Conservation (phyloP, 805 yeast genomes). For the Sugiyamaella mastotermitis region DNA sequence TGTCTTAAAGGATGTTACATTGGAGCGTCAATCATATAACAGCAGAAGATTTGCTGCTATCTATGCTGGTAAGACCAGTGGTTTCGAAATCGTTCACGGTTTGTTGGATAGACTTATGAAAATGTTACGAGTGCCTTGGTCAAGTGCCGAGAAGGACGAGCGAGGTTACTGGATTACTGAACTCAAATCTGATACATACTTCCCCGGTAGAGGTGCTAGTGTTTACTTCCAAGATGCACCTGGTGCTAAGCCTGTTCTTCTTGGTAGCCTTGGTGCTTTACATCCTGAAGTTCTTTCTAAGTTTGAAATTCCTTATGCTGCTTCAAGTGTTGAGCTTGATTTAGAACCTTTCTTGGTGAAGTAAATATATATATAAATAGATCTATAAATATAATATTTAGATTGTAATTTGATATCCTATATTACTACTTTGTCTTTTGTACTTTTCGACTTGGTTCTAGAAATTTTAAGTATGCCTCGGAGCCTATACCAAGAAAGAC, state of each 20-base stretch:
- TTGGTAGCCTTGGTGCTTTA: conserved; percentile 88
- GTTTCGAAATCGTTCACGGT: conserved; percentile 93
- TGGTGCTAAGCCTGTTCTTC: conserved; percentile 23
- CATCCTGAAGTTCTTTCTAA: conserved; percentile 88
- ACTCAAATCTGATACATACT: conserved; percentile 43
- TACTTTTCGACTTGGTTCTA: too few species aligned
- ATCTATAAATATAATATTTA: background rate
- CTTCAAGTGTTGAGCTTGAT: conserved; percentile 83
- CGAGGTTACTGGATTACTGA: conserved; percentile 56
- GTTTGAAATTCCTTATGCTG: conserved; percentile 91
- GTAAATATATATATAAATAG: background rate
- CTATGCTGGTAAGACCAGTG: conserved; percentile 90
- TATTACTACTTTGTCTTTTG: too few species aligned
- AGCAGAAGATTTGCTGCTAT: conserved; percentile 94
- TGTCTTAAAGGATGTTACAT: conserved; percentile 69
- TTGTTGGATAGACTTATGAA: conserved; percentile 91
- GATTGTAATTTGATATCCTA: background rate
- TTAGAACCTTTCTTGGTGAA: conserved; percentile 67
- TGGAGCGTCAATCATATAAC: conserved; percentile 87
- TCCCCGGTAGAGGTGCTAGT: conserved; percentile 97
- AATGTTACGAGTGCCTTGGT: conserved; percentile 85
- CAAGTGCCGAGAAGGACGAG: conserved; percentile 40
- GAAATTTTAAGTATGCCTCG: conserved; percentile 62
- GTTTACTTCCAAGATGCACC: conserved; percentile 64
- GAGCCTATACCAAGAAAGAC: conserved; percentile 83